These are phyloP conservation scores for Penicillium sp. DNA, from an alignment of 2,329 filamentous ascomycete species.

Conservation along the genomic window DNA sequence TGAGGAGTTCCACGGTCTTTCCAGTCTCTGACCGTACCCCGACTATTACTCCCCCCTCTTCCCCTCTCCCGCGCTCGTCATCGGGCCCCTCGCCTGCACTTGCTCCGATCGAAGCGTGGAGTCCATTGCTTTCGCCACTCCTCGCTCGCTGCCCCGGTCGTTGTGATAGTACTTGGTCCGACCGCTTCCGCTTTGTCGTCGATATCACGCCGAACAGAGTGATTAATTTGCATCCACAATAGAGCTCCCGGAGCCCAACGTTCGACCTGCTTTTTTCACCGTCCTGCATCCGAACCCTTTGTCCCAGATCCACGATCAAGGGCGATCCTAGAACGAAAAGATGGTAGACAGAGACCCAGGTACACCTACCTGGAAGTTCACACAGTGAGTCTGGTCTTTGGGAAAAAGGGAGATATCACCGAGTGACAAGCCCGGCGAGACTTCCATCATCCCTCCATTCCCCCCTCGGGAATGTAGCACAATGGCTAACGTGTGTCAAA, in stretches of 20 bases:
- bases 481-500: slow-evolving; percentile 15
- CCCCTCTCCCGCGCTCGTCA: slow-evolving; percentile 15
- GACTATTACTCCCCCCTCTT: neutral
- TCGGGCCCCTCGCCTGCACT: slow-evolving; percentile 17
- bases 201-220: slow-evolving; percentile 3
- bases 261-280: slow-evolving; percentile 8
- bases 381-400: slow-evolving; percentile 69
- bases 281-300: slow-evolving; percentile 14
- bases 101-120: slow-evolving; percentile 14
- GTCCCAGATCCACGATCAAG: slow-evolving; percentile 26
- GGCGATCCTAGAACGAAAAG: slow-evolving; percentile 53
- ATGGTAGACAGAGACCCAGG: slow-evolving; percentile 96
- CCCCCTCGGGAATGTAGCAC: neutral
- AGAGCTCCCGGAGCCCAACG: slow-evolving; percentile 18
- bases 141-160: slow-evolving; percentile 1
- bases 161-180: slow-evolving; percentile 9
- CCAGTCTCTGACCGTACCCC: neutral
- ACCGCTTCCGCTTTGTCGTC: slow-evolving; percentile 12
- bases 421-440: neutral
- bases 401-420: neutral
- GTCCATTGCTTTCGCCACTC: slow-evolving; percentile 8
- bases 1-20: slow-evolving; percentile 7
- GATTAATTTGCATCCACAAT: slow-evolving; percentile 14
- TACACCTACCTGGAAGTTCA: slow-evolving; percentile 99
- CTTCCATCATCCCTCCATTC: neutral